Conservation (phyloP, 495 filamentous ascomycete species). For the Rostrohypoxylon terebratum region DNA sequence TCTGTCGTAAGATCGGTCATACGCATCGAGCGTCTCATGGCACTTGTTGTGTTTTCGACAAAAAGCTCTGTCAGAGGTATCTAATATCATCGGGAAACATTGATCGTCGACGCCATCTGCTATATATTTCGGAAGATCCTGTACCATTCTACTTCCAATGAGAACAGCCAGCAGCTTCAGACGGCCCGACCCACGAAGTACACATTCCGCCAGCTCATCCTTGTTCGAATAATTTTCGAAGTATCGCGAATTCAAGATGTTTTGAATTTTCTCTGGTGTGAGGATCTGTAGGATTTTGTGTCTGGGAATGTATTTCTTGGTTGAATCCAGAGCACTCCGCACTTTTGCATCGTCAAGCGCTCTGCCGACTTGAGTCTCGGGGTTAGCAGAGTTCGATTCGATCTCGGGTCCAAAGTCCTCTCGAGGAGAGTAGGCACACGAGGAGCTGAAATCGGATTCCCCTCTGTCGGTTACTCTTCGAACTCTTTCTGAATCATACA, state of each 20-base stretch:
- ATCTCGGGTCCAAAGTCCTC: background rate
- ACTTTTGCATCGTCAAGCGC: conserved; percentile 9
- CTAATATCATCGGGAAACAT: conserved; percentile 31
- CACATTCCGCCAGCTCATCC: conserved; percentile 2
- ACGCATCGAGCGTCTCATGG: conserved; percentile 11
- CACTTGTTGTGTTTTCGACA: conserved; percentile 11
- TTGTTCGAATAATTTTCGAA: conserved; percentile 11
- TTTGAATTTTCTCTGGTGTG: conserved; percentile 15
- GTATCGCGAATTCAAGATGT: conserved; percentile 1
- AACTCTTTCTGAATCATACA: conserved; percentile 20
- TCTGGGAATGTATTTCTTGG: conserved; percentile 19
- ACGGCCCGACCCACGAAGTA: conserved; percentile 9
- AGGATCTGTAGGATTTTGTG: conserved; percentile 10
- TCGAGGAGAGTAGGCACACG: background rate
- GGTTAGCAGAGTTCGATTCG: background rate
- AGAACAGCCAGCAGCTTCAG: conserved; percentile 28
- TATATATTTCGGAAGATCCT: conserved; percentile 16
- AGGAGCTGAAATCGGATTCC: background rate
- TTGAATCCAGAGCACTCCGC: background rate
- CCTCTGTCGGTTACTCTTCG: conserved; percentile 12
- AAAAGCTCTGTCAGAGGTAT: background rate
- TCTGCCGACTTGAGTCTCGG: background rate
- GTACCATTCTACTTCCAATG: conserved; percentile 1
- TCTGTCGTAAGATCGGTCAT: background rate
- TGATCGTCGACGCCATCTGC: conserved; percentile 33